These are phyloP conservation scores for Exophiala lecanii-corni DNA, from an alignment of 2,329 filamentous ascomycete species.

Conservation along the genomic window DNA sequence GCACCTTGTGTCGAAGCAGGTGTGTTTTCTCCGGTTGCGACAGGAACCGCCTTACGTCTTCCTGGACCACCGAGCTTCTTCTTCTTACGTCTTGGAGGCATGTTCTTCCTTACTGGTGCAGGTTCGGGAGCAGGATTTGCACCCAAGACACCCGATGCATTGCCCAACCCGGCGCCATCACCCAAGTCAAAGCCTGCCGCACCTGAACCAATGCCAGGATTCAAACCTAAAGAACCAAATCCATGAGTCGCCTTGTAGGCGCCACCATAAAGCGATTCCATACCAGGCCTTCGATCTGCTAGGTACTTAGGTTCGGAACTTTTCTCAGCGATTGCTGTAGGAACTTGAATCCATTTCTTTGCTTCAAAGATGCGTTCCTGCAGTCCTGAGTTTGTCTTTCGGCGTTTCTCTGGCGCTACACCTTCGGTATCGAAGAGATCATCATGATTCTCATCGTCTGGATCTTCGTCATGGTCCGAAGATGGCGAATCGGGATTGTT, in stretches of 20 bases:
- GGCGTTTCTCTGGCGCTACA: constrained; percentile 10
- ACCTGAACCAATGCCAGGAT: constrained; percentile 5
- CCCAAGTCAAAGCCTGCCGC: constrained; percentile 21
- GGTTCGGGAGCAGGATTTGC: constrained; percentile 8
- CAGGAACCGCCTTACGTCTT: constrained; percentile 16
- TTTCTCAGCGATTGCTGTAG: constrained; percentile 49
- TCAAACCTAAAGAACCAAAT: constrained; percentile 18
- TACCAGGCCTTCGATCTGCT: constrained; percentile 56
- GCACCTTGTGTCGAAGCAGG: neutral
- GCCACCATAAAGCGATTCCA: constrained; percentile 48
- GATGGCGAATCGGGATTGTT: constrained; percentile 22
- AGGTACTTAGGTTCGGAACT: constrained; percentile 58
- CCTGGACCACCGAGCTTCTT: constrained; percentile 27
- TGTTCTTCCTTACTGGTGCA: constrained; percentile 22
- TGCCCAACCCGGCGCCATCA: constrained; percentile 21
- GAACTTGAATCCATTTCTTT: constrained; percentile 55
- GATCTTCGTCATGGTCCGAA: constrained; percentile 31
- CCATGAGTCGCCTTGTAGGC: constrained; percentile 23
- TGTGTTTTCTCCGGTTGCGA: constrained; percentile 2
- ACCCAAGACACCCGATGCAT: constrained; percentile 14
- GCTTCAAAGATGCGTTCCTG: constrained; percentile 50
- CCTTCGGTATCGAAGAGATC: constrained; percentile 37
- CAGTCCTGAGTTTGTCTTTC: constrained; percentile 14
- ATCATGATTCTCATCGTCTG: constrained; percentile 37
- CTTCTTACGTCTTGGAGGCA: constrained; percentile 26